Evolutionary conservation across 169 alveolate species (phyloP).

Genomic region (Eimeria nieschulzi): DNA sequence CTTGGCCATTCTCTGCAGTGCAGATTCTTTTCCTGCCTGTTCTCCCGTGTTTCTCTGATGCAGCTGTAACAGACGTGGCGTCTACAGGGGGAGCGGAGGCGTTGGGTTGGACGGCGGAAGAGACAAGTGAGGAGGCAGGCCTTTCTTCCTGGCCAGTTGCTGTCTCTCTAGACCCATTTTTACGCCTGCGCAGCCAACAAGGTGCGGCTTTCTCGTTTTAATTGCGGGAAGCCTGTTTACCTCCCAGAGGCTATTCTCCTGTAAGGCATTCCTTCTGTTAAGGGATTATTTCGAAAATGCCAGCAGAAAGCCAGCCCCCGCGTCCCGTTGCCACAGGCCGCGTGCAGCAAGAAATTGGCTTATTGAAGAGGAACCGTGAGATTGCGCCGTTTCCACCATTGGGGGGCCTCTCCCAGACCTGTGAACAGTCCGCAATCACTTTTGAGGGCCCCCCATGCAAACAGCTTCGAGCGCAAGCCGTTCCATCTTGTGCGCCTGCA

Average conservation of each 20-base stretch:
- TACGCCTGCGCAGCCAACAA: not conserved
- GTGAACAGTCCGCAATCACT: not conserved
- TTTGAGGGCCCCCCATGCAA: conserved; percentile 5
- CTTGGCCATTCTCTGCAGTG: no score
- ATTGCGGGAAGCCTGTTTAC: not conserved
- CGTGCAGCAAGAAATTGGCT: no score
- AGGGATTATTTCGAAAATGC: not conserved
- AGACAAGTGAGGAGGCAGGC: not conserved
- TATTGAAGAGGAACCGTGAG: not conserved
- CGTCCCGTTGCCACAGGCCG: not conserved
- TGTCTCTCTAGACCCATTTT: not conserved
- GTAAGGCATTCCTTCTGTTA: not conserved
- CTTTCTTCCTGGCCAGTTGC: not conserved
- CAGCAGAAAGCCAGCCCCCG: not conserved
- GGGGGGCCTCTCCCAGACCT: not conserved
- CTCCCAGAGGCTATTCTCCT: not conserved
- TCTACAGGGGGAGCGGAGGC: no score
- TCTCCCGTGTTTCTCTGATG: not conserved
- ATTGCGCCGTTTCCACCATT: not conserved
- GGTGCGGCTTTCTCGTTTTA: not conserved
- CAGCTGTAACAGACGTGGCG: not conserved
- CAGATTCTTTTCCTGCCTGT: not conserved
- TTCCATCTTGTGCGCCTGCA: not conserved
- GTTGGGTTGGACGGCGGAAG: not conserved
- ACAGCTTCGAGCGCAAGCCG: not conserved